Conservation (phyloP, 1,284 basidiomycete genomes). For the Athelia sp. region DNA sequence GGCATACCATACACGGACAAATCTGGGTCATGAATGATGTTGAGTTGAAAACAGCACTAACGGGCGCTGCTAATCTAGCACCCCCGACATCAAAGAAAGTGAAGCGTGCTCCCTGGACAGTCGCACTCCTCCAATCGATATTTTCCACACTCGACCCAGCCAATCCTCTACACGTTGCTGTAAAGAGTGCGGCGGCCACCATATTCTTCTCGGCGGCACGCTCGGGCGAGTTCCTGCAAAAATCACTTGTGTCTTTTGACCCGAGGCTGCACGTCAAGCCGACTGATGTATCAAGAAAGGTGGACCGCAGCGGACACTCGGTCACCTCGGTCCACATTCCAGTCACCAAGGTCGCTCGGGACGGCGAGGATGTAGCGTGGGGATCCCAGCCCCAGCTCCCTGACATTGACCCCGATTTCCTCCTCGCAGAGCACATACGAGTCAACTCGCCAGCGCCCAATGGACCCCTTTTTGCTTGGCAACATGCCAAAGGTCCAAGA, state of each 20-base stretch:
- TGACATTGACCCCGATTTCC: slow-evolving; percentile 21
- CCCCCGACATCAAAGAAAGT: slow-evolving; percentile 15
- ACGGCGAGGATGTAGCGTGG: slow-evolving; percentile 24
- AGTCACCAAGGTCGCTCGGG: slow-evolving; percentile 19
- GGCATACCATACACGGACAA: slow-evolving; percentile 29
- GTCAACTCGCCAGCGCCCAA: slow-evolving; percentile 22
- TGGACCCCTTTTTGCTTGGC: slow-evolving; percentile 22
- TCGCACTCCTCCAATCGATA: slow-evolving; percentile 13
- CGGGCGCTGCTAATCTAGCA: slow-evolving; percentile 13
- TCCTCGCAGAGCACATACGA: slow-evolving; percentile 20
- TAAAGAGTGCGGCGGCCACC: slow-evolving; percentile 26
- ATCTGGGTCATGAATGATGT: slow-evolving; percentile 18
- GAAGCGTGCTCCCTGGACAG: slow-evolving; percentile 18
- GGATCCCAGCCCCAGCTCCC: slow-evolving; percentile 18
- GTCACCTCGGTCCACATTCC: slow-evolving; percentile 23
- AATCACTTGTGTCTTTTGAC: slow-evolving; percentile 19
- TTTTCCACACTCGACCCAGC: slow-evolving; percentile 11
- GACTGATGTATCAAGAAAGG: slow-evolving; percentile 5
- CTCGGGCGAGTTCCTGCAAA: slow-evolving; percentile 30
- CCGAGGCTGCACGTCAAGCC: slow-evolving; percentile 16
- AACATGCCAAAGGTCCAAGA: neutral
- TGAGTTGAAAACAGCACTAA: slow-evolving; percentile 18
- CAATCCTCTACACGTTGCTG: slow-evolving; percentile 24
- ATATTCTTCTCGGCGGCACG: slow-evolving; percentile 25
- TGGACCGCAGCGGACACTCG: slow-evolving; percentile 11